Conservation (phyloP, 352 stramenopile genomes). For the Halophytophthora polymorphica region DNA sequence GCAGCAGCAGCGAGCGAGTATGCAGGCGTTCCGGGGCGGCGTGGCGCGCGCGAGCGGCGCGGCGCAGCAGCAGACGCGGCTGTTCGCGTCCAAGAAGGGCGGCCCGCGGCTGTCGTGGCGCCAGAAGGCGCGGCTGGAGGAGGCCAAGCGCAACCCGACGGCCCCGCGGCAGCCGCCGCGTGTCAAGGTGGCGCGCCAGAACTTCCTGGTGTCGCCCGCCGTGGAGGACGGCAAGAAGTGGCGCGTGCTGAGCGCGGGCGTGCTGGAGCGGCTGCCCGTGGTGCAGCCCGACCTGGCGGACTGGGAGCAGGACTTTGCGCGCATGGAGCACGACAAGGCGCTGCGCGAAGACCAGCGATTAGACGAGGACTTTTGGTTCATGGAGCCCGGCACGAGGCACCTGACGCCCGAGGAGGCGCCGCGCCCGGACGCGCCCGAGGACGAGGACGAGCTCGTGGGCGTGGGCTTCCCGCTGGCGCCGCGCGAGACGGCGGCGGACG, state of each 20-base stretch:
- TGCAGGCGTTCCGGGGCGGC: conserved; percentile 48
- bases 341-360: conserved; percentile 75
- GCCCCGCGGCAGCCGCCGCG: conserved; percentile 48
- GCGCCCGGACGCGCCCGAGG: conserved; percentile 50
- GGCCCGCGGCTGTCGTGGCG: conserved; percentile 53
- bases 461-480: conserved; percentile 74
- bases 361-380: conserved; percentile 85
- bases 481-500: conserved; percentile 76
- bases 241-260: conserved; percentile 64
- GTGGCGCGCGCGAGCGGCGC: conserved; percentile 18
- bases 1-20: conserved; percentile 12
- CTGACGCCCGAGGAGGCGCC: conserved; percentile 75
- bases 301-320: conserved; percentile 73
- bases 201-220: conserved; percentile 48
- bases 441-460: conserved; percentile 69
- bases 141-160: conserved; percentile 35
- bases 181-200: conserved; percentile 44
- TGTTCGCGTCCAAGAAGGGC: conserved; percentile 49
- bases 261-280: conserved; percentile 72
- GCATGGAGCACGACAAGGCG: conserved; percentile 75
- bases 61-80: conserved; percentile 29
- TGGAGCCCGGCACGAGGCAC: conserved; percentile 68
- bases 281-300: conserved; percentile 71
- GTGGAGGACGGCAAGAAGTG: conserved; percentile 81
- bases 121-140: conserved; percentile 61